Conservation (phyloP, 192 early-diverging fungal species). For the Mortierella claussenii region DNA sequence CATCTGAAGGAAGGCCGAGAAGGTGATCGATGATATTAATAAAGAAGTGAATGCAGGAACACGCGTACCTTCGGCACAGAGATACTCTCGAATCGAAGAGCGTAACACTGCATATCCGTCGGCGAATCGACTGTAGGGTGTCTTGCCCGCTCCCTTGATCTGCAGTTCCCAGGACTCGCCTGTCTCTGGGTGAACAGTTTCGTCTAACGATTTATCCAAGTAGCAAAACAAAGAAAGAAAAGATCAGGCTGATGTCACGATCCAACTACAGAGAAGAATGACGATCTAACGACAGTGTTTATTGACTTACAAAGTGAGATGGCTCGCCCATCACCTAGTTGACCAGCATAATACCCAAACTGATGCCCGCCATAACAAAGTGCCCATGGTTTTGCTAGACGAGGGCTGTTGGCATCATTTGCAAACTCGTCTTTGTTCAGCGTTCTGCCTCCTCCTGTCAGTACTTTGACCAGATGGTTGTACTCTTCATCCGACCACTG, state of each 20-base stretch:
- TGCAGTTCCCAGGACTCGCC: slow-evolving; percentile 78
- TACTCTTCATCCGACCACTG: slow-evolving; percentile 41
- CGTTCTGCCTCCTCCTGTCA: slow-evolving; percentile 32
- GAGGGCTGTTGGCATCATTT: slow-evolving; percentile 20
- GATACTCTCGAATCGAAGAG: slow-evolving; percentile 88
- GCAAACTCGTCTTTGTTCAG: slow-evolving; percentile 54
- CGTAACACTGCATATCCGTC: slow-evolving; percentile 91
- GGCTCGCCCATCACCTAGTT: slow-evolving; percentile 90
- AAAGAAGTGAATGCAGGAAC: no score
- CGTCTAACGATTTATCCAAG: slow-evolving; percentile 51
- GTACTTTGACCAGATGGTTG: slow-evolving; percentile 42
- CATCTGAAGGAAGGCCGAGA: no score
- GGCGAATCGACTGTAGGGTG: slow-evolving; percentile 87
- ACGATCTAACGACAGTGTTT: no score
- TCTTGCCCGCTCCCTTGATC: slow-evolving; percentile 87
- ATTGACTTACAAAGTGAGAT: slow-evolving; percentile 76
- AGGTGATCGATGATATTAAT: no score
- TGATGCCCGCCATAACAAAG: slow-evolving; percentile 80
- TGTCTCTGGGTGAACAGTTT: slow-evolving; percentile 45
- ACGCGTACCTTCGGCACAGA: slow-evolving; percentile 75
- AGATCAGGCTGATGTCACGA: no score
- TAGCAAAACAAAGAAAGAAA: no score
- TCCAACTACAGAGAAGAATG: no score
- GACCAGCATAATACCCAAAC: slow-evolving; percentile 75
- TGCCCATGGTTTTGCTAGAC: slow-evolving; percentile 69